Evolutionary conservation across 495 filamentous ascomycete genomes (phyloP).

Genomic region (Coniosporium apollinis): DNA sequence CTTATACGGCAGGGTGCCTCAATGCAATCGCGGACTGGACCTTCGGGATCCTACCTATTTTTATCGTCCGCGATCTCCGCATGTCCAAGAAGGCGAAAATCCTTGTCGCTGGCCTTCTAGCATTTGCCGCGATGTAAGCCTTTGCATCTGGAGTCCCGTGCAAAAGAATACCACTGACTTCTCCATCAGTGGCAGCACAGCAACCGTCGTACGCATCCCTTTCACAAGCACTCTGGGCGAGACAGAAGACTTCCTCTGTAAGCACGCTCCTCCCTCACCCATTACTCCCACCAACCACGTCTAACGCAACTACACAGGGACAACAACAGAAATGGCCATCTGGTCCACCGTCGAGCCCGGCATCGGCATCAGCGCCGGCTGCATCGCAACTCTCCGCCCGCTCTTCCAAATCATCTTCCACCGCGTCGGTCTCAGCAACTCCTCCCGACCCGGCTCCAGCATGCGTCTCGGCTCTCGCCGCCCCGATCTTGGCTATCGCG

Average conservation of each 20-base stretch:
- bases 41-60: slow-evolving; percentile 11
- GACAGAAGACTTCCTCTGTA: slow-evolving; percentile 16
- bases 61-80: slow-evolving; percentile 8
- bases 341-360: slow-evolving; percentile 27
- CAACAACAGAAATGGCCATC: slow-evolving; percentile 22
- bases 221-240: slow-evolving; percentile 20
- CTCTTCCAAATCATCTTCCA: too few relatives aligned
- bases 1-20: slow-evolving; percentile 15
- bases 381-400: slow-evolving; percentile 26
- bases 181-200: slow-evolving; percentile 23
- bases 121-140: slow-evolving; percentile 15
- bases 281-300: background rate
- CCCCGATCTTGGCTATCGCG: too few relatives aligned
- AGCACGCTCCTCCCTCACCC: background rate
- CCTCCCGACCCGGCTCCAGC: too few relatives aligned
- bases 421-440: too few relatives aligned
- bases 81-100: slow-evolving; percentile 7
- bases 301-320: background rate
- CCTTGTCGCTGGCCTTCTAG: slow-evolving; percentile 8
- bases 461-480: too few relatives aligned
- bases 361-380: slow-evolving; percentile 24
- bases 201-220: slow-evolving; percentile 27
- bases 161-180: slow-evolving; percentile 7
- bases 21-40: slow-evolving; percentile 15
- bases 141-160: background rate